These are phyloP conservation scores for Peronospora tabacina DNA, from an alignment of 352 stramenopile species.

Conservation along the genomic window DNA sequence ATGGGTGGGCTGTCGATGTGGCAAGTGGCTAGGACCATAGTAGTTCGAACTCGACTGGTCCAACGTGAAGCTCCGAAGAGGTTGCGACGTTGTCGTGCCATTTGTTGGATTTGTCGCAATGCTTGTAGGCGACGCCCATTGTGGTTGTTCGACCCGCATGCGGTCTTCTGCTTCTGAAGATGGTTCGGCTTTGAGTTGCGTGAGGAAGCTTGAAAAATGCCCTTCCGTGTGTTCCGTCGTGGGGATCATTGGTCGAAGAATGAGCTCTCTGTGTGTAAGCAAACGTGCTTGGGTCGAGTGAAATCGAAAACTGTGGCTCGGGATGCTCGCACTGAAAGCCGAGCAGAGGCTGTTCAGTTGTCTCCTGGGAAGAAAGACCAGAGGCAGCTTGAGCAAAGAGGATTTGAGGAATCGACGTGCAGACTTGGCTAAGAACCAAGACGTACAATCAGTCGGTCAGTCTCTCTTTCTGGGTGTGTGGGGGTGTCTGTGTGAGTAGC, in stretches of 20 bases:
- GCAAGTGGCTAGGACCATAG: constrained; percentile 16
- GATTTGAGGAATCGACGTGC: constrained; percentile 10
- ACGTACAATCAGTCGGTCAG: constrained; percentile 31
- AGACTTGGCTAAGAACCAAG: constrained; percentile 28
- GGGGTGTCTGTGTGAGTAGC: constrained; percentile 32
- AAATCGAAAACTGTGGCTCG: constrained; percentile 25
- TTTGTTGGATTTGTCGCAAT: constrained; percentile 17
- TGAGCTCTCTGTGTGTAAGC: constrained; percentile 12
- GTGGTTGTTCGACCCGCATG: constrained; percentile 14
- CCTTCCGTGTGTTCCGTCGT: constrained; percentile 19
- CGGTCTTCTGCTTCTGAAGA: constrained; percentile 18
- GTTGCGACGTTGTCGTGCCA: constrained; percentile 13
- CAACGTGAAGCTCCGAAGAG: constrained; percentile 24
- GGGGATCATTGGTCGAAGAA: constrained; percentile 13
- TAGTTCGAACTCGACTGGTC: constrained; percentile 19
- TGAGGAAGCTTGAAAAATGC: constrained; percentile 40
- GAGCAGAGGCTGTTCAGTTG: constrained; percentile 19
- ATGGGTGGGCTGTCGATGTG: constrained; percentile 1
- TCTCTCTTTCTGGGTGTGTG: too few relatives aligned
- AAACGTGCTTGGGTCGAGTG: constrained; percentile 28
- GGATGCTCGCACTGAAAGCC: constrained; percentile 10
- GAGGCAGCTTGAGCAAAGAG: constrained; percentile 3
- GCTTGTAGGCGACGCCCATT: constrained; percentile 32
- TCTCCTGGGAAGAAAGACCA: constrained; percentile 25
- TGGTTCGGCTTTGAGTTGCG: constrained; percentile 30